phyloP scores from a whole-genome alignment of 176 grass and related monocot genomes.

The Avena atlantica region DNA sequence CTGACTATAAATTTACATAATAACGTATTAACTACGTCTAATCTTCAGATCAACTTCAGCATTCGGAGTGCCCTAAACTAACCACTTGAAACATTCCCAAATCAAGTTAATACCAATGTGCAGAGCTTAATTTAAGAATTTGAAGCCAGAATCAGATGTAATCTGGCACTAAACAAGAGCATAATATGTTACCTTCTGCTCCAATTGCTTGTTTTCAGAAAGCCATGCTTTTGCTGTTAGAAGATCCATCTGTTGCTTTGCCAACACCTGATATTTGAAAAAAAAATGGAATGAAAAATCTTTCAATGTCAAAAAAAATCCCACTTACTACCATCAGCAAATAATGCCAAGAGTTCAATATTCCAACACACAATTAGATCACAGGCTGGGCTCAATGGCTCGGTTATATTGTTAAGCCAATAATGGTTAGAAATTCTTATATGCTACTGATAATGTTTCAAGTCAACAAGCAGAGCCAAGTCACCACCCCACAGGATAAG shows the following conservation, averaged over 20 bases:
- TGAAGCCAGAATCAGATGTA: background rate
- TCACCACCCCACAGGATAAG: background rate
- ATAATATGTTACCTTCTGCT: conserved; percentile 67
- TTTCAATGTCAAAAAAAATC: conserved; percentile 17
- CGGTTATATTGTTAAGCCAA: background rate
- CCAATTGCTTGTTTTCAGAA: conserved; percentile 73
- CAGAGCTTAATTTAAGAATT: conserved; percentile 8
- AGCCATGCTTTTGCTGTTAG: conserved; percentile 91
- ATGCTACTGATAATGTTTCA: background rate
- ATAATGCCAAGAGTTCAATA: background rate
- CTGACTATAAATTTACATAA: background rate
- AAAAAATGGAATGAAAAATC: conserved; percentile 8
- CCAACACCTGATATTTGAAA: conserved; percentile 67
- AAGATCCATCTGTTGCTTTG: conserved; percentile 85
- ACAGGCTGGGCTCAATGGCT: background rate
- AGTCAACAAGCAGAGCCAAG: background rate
- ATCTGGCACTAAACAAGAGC: conserved; percentile 13
- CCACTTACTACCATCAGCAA: background rate
- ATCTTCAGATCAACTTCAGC: background rate
- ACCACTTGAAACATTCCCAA: conserved; percentile 27
- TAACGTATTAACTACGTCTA: conserved; percentile 9
- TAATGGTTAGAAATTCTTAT: conserved; percentile 21
- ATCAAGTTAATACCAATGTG: background rate
- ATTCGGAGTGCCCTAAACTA: background rate
- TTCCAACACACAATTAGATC: background rate